Evolutionary conservation across 2,329 filamentous ascomycete species (phyloP), one percentile per base, ranked within the genome.

Genomic region (Aspergillus tanneri): DNA sequence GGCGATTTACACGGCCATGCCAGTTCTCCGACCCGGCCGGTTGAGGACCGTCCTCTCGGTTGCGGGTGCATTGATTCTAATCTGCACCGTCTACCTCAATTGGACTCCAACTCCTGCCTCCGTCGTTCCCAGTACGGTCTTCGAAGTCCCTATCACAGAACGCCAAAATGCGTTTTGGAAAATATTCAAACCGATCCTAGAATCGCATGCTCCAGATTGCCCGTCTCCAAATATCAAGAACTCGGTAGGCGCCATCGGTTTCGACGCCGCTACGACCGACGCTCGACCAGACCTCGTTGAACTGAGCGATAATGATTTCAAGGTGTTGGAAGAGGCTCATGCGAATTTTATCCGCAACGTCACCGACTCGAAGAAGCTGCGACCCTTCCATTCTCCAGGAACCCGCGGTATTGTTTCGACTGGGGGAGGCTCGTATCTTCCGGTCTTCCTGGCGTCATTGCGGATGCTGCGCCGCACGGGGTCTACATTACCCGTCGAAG

Each of bases 401-500:
- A 71, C 72, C 5, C 68, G 71, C 3, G 78, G 78, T 3, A 68
- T 81, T 25, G 77, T 81, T 30, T 77, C 77, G 18, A 77, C 76
- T 2, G 76, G 76, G 2, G 74, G 76, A 8, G 66, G 70, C 0
- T 59, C 65, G 9, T 77, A 78, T 56, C 68, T 80, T 38, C 76
- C 77, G 1, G 70, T 77, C 7, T 74, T 77, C 40, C 55, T 81
- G 14, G 72, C 75, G 3, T 75, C 77, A 3, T 62, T 81, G 16
- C 72, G 76, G 9, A 78, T 80, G 72, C 67, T 80, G 19, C 75
- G 79, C 10, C 73, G 73, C 35, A 71, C 71, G 6, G 78, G 77
- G 18, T 78, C 76, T 23, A 69, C 59, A 3, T 62, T 81, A 7
- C 78, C 79, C 1, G 73, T 80, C 3, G 67, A 73, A 46, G 67